Base-by-base conservation (phyloP, 2,329 filamentous ascomycete species). In the Bipolaris victoriae region DNA sequence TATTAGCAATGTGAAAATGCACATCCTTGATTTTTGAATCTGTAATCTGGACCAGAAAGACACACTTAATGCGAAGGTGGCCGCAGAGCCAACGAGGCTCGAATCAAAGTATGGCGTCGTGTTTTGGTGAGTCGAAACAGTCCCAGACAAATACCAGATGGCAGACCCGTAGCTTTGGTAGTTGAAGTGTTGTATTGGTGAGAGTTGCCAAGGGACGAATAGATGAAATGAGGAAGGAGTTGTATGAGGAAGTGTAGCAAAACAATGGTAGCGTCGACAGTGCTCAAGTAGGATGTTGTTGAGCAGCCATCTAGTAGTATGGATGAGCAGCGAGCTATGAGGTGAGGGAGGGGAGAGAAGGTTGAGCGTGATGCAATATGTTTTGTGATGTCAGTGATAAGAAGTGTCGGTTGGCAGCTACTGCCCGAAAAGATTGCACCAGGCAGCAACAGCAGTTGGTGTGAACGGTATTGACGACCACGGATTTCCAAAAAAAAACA, bases 241-340 rank as follows among this genome's bases (percentile, higher is more conserved):
- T 15, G n/a, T 43, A 20, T 18, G n/a, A 47, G 31, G 16, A 26
- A 39, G n/a, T 29, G 36, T 29, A 15, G 24, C 22, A 29, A 39
- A 39, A 26, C 35, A 49, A 49, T 49, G 5, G 35, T 49, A 35
- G 20, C 16, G 39, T 49, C 35, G 20, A 39, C n/a, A 35, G 35
- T 58, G 51, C 44, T 49, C 41, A 37, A 33, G 43, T 49, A 61
- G 55, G 58, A 57, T 55, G 11, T 20, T 52, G 16, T 56, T 46
- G 16, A 40, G 33, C 55, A 49, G 49, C 57, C 53, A 40, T 20
- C 24, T 16, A 43, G 29, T 52, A 29, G 22, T 41, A 26, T 36
- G 13, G 20, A 50, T 55, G 33, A 39, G 37, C 39, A n/a, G 39
- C 36, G 11, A 46, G 49, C 15, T 18, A 26, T 51, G 41, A 16